Base-by-base conservation (phyloP, 2,329 filamentous ascomycete species). In the Xylariaceae sp. region DNA sequence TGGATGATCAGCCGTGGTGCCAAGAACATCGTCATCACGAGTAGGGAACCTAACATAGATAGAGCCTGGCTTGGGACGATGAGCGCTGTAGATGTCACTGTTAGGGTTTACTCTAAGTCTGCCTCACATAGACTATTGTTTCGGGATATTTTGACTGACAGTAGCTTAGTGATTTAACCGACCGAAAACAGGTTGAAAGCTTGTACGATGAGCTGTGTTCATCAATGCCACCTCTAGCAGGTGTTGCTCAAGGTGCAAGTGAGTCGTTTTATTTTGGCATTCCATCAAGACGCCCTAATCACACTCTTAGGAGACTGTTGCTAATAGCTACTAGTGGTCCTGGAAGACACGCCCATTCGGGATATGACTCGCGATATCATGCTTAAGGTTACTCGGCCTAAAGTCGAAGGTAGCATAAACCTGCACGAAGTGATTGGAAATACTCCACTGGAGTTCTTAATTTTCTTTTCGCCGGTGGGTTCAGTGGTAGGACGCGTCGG, bases 201-300 rank as follows among this genome's bases (percentile, higher is more conserved):
- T 20, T 48, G 4, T 29, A 60, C 29, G 44, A 32, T 2, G 42
- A 59, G 49, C 47, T 74, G 5, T 44, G n/a, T 2, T 32, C 20
- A 7, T 63, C 60, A 0, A 62, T 70, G 54, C 73, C 73, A 0
- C 68, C 70, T 0, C 72, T 81, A 23, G 71, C 61, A 0, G 79
- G 79, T 16, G 74, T 80, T 0, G 70, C 68, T 1, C 71, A 80
- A 40, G 78, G 71, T 0, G 77, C 78, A 19, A 52, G 6, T 26
- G 9, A 26, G 23, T 26, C n/a, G n/a, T n/a, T n/a, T n/a, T n/a
- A n/a, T n/a, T n/a, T n/a, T n/a, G n/a, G n/a, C n/a, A n/a, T n/a
- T n/a, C n/a, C n/a, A n/a, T n/a, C n/a, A n/a, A n/a, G n/a, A n/a
- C n/a, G n/a, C n/a, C n/a, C n/a, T n/a, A n/a, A n/a, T n/a, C n/a